Evolutionary conservation across 345 rosid species (phyloP).

Genomic region (Nephelium lappaceum): DNA sequence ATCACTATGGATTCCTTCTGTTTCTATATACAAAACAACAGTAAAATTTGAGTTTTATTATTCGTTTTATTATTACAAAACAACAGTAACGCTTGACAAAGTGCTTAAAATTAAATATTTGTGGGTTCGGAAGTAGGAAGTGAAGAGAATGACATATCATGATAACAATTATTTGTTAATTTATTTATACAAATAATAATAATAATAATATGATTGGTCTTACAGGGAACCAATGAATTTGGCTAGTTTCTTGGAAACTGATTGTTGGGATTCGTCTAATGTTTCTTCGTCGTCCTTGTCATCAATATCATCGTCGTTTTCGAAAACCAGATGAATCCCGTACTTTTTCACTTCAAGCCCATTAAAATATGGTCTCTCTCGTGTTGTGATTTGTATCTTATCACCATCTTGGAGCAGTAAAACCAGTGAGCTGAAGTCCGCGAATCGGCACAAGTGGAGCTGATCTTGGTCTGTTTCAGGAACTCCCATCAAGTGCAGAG

Average conservation of each 20-base stretch:
- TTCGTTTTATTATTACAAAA: no score
- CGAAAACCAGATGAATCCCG: slow-evolving; percentile 18
- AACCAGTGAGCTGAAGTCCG: neutral
- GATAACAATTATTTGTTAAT: no score
- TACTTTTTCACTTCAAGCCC: slow-evolving; percentile 12
- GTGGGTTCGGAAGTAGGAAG: no score
- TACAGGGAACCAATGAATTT: slow-evolving; percentile 16
- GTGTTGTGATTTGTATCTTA: slow-evolving; percentile 11
- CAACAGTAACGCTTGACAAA: no score
- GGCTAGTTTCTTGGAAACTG: slow-evolving; percentile 23
- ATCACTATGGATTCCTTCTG: no score
- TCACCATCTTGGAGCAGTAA: slow-evolving; percentile 8
- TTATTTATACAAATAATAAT: neutral
- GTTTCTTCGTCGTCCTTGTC: slow-evolving; percentile 2
- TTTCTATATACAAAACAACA: no score
- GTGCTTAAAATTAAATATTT: no score
- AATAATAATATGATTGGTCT: neutral
- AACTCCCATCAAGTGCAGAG: neutral
- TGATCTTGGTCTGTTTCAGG: slow-evolving; percentile 16
- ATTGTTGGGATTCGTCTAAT: slow-evolving; percentile 1
- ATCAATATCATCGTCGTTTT: slow-evolving; percentile 12
- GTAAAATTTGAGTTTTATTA: no score
- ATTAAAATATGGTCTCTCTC: neutral
- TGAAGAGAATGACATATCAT: no score
- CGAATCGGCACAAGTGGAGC: slow-evolving; percentile 10